Evolutionary conservation across 768 basidiomycete genomes (phyloP).

Genomic region (Pholiota conissans): DNA sequence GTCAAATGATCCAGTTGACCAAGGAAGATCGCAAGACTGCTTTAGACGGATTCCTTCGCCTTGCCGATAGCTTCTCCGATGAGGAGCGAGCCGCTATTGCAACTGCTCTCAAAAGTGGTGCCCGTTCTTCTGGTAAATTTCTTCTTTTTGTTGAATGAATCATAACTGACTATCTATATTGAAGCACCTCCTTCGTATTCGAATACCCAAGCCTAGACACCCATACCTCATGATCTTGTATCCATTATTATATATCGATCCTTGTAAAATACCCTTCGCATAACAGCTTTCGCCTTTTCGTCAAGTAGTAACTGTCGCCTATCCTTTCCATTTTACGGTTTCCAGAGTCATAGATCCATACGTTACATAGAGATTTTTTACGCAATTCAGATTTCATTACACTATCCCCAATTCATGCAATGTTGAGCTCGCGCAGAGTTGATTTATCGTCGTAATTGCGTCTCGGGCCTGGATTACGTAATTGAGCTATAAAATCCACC

Average conservation of each 20-base stretch:
- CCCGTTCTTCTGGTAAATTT: constrained; percentile 59
- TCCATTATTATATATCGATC: not conserved
- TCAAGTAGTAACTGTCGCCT: not conserved
- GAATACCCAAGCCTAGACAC: constrained; percentile 21
- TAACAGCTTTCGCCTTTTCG: not conserved
- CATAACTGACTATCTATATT: constrained; percentile 3
- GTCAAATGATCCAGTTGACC: constrained; percentile 63
- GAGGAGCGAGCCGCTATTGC: constrained; percentile 71
- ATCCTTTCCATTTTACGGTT: not conserved
- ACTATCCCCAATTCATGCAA: too few species aligned
- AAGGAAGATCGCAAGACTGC: constrained; percentile 79
- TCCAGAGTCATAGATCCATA: not conserved
- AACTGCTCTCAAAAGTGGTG: constrained; percentile 56
- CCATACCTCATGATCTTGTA: not conserved
- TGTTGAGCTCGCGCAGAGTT: too few species aligned
- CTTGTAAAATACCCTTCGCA: constrained; percentile 3
- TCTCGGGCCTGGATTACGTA: too few species aligned
- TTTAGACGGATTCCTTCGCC: constrained; percentile 68
- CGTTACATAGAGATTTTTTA: not conserved
- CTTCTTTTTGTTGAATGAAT: not conserved
- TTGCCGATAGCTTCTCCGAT: constrained; percentile 70
- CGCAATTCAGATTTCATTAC: too few species aligned
- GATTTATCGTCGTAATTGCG: too few species aligned
- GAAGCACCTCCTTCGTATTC: constrained; percentile 40
- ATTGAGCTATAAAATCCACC: too few species aligned